Evolutionary conservation across 495 filamentous ascomycete species (phyloP).

Genomic region (Astrothelium macrocarpum): DNA sequence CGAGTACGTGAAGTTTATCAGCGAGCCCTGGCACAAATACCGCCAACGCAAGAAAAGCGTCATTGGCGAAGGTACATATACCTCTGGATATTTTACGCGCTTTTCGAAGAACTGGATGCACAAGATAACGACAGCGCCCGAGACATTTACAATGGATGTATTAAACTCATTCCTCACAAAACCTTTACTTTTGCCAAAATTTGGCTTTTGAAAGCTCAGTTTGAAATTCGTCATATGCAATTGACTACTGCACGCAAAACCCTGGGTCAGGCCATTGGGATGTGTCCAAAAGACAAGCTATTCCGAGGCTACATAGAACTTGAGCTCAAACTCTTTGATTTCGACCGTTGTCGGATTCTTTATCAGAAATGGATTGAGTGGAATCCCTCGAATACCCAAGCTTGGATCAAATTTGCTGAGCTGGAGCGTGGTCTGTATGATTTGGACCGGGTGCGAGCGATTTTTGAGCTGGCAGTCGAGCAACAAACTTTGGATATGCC

Average conservation of each 20-base stretch:
- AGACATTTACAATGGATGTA: slow-evolving; percentile 81
- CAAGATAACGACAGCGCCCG: slow-evolving; percentile 71
- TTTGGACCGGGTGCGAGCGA: slow-evolving; percentile 72
- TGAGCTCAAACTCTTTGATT: slow-evolving; percentile 87
- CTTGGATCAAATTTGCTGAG: slow-evolving; percentile 93
- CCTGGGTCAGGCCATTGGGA: slow-evolving; percentile 79
- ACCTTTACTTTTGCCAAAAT: slow-evolving; percentile 96
- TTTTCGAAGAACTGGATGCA: slow-evolving; percentile 83
- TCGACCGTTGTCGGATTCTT: slow-evolving; percentile 75
- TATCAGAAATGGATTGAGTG: slow-evolving; percentile 91
- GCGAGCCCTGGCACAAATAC: slow-evolving; percentile 89
- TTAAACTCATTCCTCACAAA: slow-evolving; percentile 86
- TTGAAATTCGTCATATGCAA: slow-evolving; percentile 81
- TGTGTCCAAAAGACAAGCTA: slow-evolving; percentile 90
- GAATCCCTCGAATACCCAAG: slow-evolving; percentile 78
- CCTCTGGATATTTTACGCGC: slow-evolving; percentile 92
- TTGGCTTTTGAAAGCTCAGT: slow-evolving; percentile 88
- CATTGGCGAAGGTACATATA: slow-evolving; percentile 98
- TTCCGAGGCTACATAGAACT: slow-evolving; percentile 90
- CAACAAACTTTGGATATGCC: slow-evolving; percentile 93
- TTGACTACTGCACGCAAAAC: slow-evolving; percentile 73
- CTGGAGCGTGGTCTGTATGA: slow-evolving; percentile 86
- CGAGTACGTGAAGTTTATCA: slow-evolving; percentile 89
- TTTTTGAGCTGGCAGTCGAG: slow-evolving; percentile 82
- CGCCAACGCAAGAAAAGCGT: slow-evolving; percentile 90